These are phyloP conservation scores for Lojkania enalia DNA, from an alignment of 2,329 filamentous ascomycete species.

Conservation along the genomic window DNA sequence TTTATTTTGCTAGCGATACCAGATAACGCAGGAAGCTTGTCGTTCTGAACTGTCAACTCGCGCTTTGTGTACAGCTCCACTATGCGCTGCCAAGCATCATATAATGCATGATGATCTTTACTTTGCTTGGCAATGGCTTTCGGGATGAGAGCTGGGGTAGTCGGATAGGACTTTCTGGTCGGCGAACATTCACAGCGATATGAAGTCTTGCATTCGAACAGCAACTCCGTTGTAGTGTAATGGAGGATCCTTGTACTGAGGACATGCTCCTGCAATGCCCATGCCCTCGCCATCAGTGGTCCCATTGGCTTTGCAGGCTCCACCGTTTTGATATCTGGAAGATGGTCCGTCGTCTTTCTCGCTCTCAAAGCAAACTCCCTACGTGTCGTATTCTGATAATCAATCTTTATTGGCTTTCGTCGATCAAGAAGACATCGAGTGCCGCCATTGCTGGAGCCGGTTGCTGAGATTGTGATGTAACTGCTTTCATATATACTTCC, in stretches of 20 bases:
- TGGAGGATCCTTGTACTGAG: constrained; percentile 38
- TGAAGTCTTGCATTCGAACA: constrained; percentile 40
- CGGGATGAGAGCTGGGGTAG: constrained; percentile 37
- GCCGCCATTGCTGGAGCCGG: constrained; percentile 25
- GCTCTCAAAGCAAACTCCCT: constrained; percentile 31
- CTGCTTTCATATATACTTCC: constrained; percentile 38
- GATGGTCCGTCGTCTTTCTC: constrained; percentile 31
- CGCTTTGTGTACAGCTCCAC: constrained; percentile 35
- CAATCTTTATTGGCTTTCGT: constrained; percentile 29
- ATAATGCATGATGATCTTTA: constrained; percentile 18
- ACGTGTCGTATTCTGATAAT: constrained; percentile 29
- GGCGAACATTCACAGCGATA: constrained; percentile 40
- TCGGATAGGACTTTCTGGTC: constrained; percentile 29
- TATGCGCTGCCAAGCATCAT: constrained; percentile 38
- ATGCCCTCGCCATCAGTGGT: constrained; percentile 33
- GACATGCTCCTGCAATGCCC: constrained; percentile 40
- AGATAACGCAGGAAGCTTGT: constrained; percentile 40
- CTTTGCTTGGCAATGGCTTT: constrained; percentile 32
- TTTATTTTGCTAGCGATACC: constrained; percentile 39
- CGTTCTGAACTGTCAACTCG: constrained; percentile 29
- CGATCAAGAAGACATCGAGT: constrained; percentile 29
- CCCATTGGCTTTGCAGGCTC: constrained; percentile 30
- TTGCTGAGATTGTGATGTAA: constrained; percentile 38
- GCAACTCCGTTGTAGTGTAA: constrained; percentile 38
- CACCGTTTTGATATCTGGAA: constrained; percentile 25